Conservation (phyloP, 2,329 filamentous ascomycete species). For the Paraphaeosphaeria minitans region DNA sequence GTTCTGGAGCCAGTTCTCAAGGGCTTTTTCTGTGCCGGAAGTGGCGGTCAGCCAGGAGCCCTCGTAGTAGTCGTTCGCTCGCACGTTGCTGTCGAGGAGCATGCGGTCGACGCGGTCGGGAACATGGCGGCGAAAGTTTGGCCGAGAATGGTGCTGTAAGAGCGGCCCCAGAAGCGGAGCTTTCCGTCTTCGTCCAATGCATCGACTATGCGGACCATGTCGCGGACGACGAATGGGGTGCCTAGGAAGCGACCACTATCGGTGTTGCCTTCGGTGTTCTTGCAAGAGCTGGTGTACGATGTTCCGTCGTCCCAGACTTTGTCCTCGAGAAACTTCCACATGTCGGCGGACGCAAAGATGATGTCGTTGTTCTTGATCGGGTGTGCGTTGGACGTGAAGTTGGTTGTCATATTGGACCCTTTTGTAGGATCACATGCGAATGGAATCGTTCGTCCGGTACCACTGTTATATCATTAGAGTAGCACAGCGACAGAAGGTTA, state of each 20-base stretch:
- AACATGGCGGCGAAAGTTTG: conserved; percentile 54
- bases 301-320: conserved; percentile 19
- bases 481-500: background rate
- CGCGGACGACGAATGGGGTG: conserved; percentile 22
- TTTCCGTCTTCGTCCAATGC: conserved; percentile 22
- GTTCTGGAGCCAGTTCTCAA: conserved; percentile 19
- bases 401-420: conserved; percentile 4
- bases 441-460: conserved; percentile 21
- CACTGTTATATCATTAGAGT: conserved; percentile 6
- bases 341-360: conserved; percentile 14
- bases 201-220: conserved; percentile 26
- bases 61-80: conserved; percentile 19
- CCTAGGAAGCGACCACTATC: conserved; percentile 21
- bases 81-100: conserved; percentile 42
- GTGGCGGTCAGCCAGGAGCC: conserved; percentile 20
- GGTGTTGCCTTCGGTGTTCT: conserved; percentile 16
- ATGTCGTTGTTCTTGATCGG: conserved; percentile 16
- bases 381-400: conserved; percentile 5
- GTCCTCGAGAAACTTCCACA: conserved; percentile 12
- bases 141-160: conserved; percentile 54
- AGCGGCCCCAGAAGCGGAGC: conserved; percentile 45
- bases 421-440: conserved; percentile 17
- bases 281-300: conserved; percentile 17
- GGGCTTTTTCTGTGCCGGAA: conserved; percentile 17
- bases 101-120: conserved; percentile 35